phyloP scores from a whole-genome alignment of 2,329 filamentous ascomycete species.

The Conoideocrella luteorostrata region DNA sequence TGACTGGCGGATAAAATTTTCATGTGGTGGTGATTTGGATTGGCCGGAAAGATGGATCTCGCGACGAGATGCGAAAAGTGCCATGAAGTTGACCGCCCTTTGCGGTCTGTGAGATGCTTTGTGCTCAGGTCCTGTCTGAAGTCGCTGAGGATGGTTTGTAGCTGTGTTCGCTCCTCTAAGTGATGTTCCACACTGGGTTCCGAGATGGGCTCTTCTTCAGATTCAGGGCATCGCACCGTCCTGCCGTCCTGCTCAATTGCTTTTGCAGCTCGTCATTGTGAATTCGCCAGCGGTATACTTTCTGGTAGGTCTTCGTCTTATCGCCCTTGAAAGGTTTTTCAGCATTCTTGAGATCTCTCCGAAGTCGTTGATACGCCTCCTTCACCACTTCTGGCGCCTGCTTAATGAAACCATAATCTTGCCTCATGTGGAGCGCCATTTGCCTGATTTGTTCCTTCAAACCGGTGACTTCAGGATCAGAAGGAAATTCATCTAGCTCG shows the following conservation, averaged over 20 bases:
- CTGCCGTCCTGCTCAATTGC: neutral
- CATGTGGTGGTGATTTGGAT: too few species aligned
- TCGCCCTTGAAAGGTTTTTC: neutral
- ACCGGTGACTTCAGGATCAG: slow-evolving; percentile 2
- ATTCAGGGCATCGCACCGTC: neutral
- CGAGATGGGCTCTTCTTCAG: neutral
- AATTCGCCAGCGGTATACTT: neutral
- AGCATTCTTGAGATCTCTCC: neutral
- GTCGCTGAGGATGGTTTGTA: too few species aligned
- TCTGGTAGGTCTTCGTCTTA: neutral
- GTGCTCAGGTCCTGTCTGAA: too few species aligned
- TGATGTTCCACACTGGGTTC: neutral
- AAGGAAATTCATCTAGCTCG: slow-evolving; percentile 7
- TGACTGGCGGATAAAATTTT: too few species aligned
- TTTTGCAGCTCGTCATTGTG: neutral
- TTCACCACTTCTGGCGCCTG: neutral
- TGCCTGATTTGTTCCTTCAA: neutral
- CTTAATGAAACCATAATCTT: neutral
- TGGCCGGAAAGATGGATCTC: too few species aligned
- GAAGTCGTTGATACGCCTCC: neutral
- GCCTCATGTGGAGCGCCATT: neutral
- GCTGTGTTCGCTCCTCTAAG: too few species aligned
- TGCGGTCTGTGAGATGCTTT: too few species aligned
- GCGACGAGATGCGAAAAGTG: too few species aligned
- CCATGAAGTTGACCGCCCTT: too few species aligned